Conservation (phyloP, 2,329 filamentous ascomycete genomes). For the Pseudogymnoascus sp. region DNA sequence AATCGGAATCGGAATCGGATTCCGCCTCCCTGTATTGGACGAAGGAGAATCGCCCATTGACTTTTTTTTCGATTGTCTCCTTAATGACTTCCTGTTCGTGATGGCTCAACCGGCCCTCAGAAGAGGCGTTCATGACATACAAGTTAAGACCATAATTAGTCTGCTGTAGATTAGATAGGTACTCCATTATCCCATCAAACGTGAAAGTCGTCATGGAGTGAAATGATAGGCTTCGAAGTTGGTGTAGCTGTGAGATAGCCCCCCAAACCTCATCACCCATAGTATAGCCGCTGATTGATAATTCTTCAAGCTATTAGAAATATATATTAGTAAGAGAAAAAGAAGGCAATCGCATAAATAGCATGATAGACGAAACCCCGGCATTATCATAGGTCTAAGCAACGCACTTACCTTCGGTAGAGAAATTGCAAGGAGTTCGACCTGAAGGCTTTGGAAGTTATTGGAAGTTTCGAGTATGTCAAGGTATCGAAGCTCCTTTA, state of each 20-base stretch:
- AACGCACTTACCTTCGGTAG: slow-evolving; percentile 28
- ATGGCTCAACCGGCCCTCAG: slow-evolving; percentile 23
- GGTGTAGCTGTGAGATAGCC: slow-evolving; percentile 37
- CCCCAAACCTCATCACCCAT: slow-evolving; percentile 42
- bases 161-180: slow-evolving; percentile 32
- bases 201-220: slow-evolving; percentile 50
- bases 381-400: background rate
- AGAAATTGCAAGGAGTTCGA: slow-evolving; percentile 38
- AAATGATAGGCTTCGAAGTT: slow-evolving; percentile 46
- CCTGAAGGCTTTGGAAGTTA: slow-evolving; percentile 42
- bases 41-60: slow-evolving; percentile 31
- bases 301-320: slow-evolving; percentile 40
- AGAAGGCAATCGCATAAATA: background rate
- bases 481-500: slow-evolving; percentile 46
- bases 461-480: slow-evolving; percentile 45
- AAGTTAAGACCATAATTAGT: slow-evolving; percentile 29
- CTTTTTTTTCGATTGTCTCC: slow-evolving; percentile 22
- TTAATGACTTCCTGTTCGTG: slow-evolving; percentile 23
- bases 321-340: background rate
- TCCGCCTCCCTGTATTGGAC: slow-evolving; percentile 24
- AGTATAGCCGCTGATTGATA: slow-evolving; percentile 49
- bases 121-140: slow-evolving; percentile 27
- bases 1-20: slow-evolving; percentile 23
- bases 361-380: background rate
- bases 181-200: slow-evolving; percentile 39